Base-by-base conservation (phyloP, 225 moss, liverwort and hornwort species). In the Physcomitrellopsis africana region DNA sequence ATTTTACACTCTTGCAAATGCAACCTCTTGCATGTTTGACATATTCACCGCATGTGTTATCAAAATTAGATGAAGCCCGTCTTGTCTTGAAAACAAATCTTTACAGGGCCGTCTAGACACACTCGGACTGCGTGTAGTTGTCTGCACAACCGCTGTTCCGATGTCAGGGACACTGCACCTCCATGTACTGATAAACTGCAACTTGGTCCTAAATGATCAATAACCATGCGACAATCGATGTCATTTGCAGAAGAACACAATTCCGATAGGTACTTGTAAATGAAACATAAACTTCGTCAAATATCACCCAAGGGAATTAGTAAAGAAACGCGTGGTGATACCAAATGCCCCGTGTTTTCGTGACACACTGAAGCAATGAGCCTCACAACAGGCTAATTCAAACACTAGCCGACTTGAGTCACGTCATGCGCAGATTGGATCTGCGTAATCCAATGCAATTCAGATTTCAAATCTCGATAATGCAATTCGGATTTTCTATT, bases 1-100 rank as follows among this genome's bases (percentile, higher is more conserved):
- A 69, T 58, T 60, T 15, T 75, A 74, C 78, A 74, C 37, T 75
- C 78, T 69, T 73, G n/a, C 24, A n/a, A 63, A 55, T 61, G 56
- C 57, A 68, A 60, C 62, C 73, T 32, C 32, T 51, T 17, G 51
- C 51, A 58, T n/a, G 54, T 52, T 53, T 70, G 47, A 23, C 14
- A 53, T 74, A 19, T 41, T 64, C 49, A 48, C 52, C 18, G 68
- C 20, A 20, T 27, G 45, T 10, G 41, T 24, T 23, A 42, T 46
- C 42, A 64, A 51, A 41, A 46, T 14, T 18, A 23, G 60, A 41
- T 26, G 37, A 63, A 57, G 49, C 67, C 54, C 42, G 45, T 55
- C 59, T 32, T 20, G 52, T 42, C 62, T 37, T 26, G 37, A 22
- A 63, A 43, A 7, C 48, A 29, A 77, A 19, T 61, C 62, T 62